A percentile compares a stretch with the other conserved stretches of the same genome.
phyloP scores from a whole-genome alignment of 2,329 filamentous ascomycete species.

The Keithomyces neogunnii region DNA sequence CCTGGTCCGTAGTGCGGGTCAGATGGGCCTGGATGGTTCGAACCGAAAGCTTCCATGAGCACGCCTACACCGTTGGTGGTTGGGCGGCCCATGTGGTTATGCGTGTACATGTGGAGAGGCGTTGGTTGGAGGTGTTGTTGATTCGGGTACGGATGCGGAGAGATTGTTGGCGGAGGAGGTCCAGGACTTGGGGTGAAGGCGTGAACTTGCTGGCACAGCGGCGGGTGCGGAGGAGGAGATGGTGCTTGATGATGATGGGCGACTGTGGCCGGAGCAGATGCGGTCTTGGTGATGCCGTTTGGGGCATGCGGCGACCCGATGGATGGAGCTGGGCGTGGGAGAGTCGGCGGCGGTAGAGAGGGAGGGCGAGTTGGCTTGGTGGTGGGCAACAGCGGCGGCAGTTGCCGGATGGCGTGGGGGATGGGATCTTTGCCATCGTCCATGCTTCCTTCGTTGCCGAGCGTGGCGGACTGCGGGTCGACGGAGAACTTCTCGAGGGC shows the following conservation, averaged over 20 bases:
- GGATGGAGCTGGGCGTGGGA: slow-evolving; percentile 10
- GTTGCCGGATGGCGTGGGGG: slow-evolving; percentile 15
- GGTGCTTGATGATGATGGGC: slow-evolving; percentile 1
- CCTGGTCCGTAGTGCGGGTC: neutral
- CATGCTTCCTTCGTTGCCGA: slow-evolving; percentile 38
- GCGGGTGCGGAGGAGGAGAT: slow-evolving; percentile 7
- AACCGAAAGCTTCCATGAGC: slow-evolving; percentile 23
- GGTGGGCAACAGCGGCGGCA: slow-evolving; percentile 7
- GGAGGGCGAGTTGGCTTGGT: slow-evolving; percentile 1
- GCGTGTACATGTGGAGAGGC: slow-evolving; percentile 7
- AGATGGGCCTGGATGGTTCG: neutral
- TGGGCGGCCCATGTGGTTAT: slow-evolving; percentile 11
- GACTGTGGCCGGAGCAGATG: neutral
- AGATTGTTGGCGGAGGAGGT: slow-evolving; percentile 12
- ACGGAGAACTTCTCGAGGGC: slow-evolving; percentile 38
- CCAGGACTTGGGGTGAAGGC: slow-evolving; percentile 10
- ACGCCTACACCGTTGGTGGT: slow-evolving; percentile 28
- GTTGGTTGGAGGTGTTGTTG: slow-evolving; percentile 8
- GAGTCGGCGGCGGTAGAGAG: slow-evolving; percentile 10
- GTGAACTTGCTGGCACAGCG: slow-evolving; percentile 2
- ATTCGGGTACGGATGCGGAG: slow-evolving; percentile 13
- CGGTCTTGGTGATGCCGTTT: neutral
- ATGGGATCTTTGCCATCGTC: slow-evolving; percentile 34
- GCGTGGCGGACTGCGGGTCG: slow-evolving; percentile 30
- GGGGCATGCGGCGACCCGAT: slow-evolving; percentile 10